These are phyloP conservation scores for Lentinula raphanica DNA, from an alignment of 768 basidiomycete genomes.

Conservation along the genomic window DNA sequence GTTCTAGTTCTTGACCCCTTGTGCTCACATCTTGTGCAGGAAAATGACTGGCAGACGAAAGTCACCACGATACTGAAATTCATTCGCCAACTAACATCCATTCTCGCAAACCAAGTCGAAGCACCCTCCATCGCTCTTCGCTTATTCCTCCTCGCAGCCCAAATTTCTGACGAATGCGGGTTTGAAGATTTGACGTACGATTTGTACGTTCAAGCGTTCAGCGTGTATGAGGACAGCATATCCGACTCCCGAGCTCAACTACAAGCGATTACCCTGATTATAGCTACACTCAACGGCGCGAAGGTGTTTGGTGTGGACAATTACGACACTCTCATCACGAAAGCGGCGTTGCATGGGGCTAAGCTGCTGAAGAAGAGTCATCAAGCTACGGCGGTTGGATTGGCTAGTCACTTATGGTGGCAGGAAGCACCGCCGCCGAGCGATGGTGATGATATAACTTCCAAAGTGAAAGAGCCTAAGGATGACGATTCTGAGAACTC, in stretches of 20 bases:
- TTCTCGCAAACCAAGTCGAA: constrained; percentile 90
- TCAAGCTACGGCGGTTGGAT: constrained; percentile 89
- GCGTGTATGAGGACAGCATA: constrained; percentile 96
- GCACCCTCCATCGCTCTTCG: constrained; percentile 89
- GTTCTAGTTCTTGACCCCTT: constrained; percentile 14
- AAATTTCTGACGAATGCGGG: constrained; percentile 90
- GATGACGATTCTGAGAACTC: constrained; percentile 38
- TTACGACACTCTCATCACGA: constrained; percentile 96
- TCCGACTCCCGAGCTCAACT: constrained; percentile 94
- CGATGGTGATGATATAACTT: constrained; percentile 33
- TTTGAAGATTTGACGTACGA: constrained; percentile 97
- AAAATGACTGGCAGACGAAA: constrained; percentile 81
- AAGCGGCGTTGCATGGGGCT: constrained; percentile 95
- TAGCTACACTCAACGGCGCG: constrained; percentile 83
- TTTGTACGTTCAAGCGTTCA: constrained; percentile 96
- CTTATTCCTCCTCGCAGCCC: constrained; percentile 91
- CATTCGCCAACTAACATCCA: constrained; percentile 86
- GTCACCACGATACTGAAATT: constrained; percentile 91
- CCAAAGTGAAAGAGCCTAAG: constrained; percentile 36
- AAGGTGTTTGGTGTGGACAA: constrained; percentile 92
- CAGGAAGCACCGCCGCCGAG: constrained; percentile 57
- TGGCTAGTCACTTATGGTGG: constrained; percentile 99
- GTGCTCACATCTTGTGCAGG: constrained; percentile 35
- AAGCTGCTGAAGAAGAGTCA: constrained; percentile 98
- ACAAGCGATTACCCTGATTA: constrained; percentile 95